Evolutionary conservation across 192 early-diverging fungal species (phyloP).

Genomic region (Diversispora epigaea): DNA sequence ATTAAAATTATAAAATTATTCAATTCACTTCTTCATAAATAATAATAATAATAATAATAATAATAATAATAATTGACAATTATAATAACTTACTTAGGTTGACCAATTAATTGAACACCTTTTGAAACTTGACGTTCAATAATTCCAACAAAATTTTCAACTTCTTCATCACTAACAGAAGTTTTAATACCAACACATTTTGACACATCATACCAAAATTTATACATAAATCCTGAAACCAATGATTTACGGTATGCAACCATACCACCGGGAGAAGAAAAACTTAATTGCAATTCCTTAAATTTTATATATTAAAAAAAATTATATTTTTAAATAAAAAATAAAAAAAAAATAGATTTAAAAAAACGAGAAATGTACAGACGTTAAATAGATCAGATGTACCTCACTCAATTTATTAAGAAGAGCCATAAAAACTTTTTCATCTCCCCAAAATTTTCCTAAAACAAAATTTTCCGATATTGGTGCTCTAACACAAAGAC

Average conservation of each 20-base stretch:
- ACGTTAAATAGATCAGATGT: not conserved
- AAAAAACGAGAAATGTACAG: not conserved
- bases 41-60: no score
- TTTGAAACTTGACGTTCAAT: conserved; percentile 49
- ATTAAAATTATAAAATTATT: not conserved
- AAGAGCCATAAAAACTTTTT: conserved; percentile 44
- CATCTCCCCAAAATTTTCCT: conserved; percentile 60
- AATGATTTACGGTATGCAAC: conserved; percentile 65
- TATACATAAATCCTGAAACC: conserved; percentile 59
- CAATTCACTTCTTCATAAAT: not conserved
- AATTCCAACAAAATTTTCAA: conserved; percentile 41
- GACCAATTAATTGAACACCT: conserved; percentile 40
- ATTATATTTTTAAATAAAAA: no score
- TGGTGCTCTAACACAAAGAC: conserved; percentile 60
- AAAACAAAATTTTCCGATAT: conserved; percentile 42
- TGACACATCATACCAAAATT: conserved; percentile 66
- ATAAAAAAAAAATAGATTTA: not conserved
- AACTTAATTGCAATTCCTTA: conserved; percentile 44
- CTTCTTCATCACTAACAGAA: conserved; percentile 30
- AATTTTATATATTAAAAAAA: not conserved
- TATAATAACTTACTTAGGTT: conserved; percentile 49
- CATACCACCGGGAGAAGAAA: conserved; percentile 65
- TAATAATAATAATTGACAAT: not conserved
- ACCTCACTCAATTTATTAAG: conserved; percentile 44
- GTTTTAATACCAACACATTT: conserved; percentile 28